Evolutionary conservation across 305 asterid genomes (phyloP), one percentile per base, ranked within the genome.

Genomic region (Ilex paraguariensis): DNA sequence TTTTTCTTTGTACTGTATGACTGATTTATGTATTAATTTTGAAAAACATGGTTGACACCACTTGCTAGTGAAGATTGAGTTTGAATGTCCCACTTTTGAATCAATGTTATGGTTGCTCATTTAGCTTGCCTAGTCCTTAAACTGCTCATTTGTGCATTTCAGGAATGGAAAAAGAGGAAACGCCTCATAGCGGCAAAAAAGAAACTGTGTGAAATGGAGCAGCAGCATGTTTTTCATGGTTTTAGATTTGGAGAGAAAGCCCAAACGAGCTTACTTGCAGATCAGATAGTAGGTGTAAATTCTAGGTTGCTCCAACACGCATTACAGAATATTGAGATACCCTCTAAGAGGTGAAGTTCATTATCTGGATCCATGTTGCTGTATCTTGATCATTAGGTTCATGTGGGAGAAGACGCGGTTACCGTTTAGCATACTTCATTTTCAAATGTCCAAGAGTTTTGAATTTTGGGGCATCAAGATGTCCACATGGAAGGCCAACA

Each of bases 111-210:
- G 70, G 65, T 55, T 57, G 10, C 52, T 31, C 15, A 44, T 65
- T 39, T 21, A 40, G 67, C 66, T 61, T 65, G 60, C 69, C 51
- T 49, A 11, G 53, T 62, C 60, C 64, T 77, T 21, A 21, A 21
- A 21, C 28, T 21, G 28, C 28, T 21, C 28, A 21, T 21, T 21
- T 21, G 28, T 21, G 28, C 28, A 21, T 72, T 61, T 75, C 74
- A 88, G 96, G 96, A 88, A 79, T 88, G 96, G 99, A 93, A 83
- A 82, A 96, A 87, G 57, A 86, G 86, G 67, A 83, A 90, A 68
- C 86, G 80, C 64, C 76, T 93, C 66, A 81, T 87, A 73, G 87
- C 96, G 54, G 91, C 99, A 61, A 93, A 90, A 84, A 93, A 87
- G 88, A 90, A 83, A 76, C 82, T 93, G 31, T 70, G 71, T 72